Percentiles rank a stretch among this genome's conserved stretches.
Evolutionary conservation across 495 filamentous ascomycete genomes (phyloP).

Genomic region (Stereocaulon alpinum): DNA sequence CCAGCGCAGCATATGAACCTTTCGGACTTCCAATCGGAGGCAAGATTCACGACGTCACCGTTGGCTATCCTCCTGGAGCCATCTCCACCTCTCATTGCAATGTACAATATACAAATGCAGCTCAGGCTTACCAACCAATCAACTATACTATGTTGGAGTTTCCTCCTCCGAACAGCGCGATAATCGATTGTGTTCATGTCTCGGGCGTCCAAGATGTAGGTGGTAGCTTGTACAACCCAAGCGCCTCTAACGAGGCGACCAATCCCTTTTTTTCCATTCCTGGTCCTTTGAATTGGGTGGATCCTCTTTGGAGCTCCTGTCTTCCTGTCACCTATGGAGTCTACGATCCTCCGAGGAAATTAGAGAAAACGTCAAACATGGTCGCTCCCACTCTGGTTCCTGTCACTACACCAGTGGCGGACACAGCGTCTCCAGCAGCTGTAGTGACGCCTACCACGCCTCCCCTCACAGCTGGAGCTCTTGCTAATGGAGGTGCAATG

Average conservation of each 20-base stretch:
- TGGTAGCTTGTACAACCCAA: neutral
- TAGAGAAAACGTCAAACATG: neutral
- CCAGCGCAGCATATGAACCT: slow-evolving; percentile 1
- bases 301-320: neutral
- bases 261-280: neutral
- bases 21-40: neutral
- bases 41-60: neutral
- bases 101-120: neutral
- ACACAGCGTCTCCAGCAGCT: too few species aligned
- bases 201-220: neutral
- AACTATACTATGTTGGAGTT: slow-evolving; percentile 4
- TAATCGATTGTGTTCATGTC: neutral
- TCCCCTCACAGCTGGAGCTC: too few species aligned
- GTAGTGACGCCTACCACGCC: too few species aligned
- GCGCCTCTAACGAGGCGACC: neutral
- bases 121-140: neutral
- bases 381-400: neutral
- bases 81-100: neutral
- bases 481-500: too few species aligned
- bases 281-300: slow-evolving; percentile 1
- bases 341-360: neutral
- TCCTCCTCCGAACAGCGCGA: neutral
- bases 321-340: slow-evolving; percentile 1
- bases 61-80: neutral
- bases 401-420: neutral